Evolutionary conservation across 148 eudicot species (phyloP).

Genomic region (Limonium bicolor): DNA sequence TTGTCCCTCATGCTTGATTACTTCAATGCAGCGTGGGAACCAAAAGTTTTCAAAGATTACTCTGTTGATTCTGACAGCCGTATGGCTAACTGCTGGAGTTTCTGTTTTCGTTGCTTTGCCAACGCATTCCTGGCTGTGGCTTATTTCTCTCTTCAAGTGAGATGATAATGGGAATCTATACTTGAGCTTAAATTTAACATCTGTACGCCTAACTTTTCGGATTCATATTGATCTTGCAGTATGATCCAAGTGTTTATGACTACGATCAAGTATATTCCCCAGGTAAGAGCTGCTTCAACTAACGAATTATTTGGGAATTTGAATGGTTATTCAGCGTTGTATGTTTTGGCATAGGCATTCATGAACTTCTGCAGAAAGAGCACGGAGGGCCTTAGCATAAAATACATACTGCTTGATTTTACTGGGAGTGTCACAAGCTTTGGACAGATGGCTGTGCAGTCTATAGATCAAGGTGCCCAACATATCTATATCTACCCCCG

Average conservation of each 20-base stretch:
- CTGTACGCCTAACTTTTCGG: too few species aligned
- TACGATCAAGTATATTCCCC: slow-evolving; percentile 82
- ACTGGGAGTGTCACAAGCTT: slow-evolving; percentile 62
- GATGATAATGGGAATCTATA: too few species aligned
- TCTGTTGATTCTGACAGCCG: slow-evolving; percentile 33
- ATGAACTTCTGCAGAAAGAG: slow-evolving; percentile 72
- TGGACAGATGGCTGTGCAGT: slow-evolving; percentile 71
- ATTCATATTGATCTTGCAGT: slow-evolving; percentile 60
- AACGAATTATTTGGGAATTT: too few species aligned
- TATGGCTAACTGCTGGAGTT: slow-evolving; percentile 48
- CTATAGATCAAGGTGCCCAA: slow-evolving; percentile 78
- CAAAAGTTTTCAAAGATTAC: slow-evolving; percentile 67
- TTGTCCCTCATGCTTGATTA: too few species aligned
- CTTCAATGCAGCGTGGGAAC: slow-evolving; percentile 57
- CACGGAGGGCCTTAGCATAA: slow-evolving; percentile 88
- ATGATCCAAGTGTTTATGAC: slow-evolving; percentile 79
- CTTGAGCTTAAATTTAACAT: too few species aligned
- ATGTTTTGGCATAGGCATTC: too few species aligned
- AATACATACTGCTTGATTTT: slow-evolving; percentile 78
- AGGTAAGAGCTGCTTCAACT: too few species aligned
- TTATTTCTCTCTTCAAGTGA: slow-evolving; percentile 66
- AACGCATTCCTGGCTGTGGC: slow-evolving; percentile 71
- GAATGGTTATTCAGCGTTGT: too few species aligned
- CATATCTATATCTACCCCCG: too few species aligned
- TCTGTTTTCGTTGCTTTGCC: slow-evolving; percentile 50